Conservation (phyloP, 1,139 yeast species). For the Yamadazyma songkhlaensis region DNA sequence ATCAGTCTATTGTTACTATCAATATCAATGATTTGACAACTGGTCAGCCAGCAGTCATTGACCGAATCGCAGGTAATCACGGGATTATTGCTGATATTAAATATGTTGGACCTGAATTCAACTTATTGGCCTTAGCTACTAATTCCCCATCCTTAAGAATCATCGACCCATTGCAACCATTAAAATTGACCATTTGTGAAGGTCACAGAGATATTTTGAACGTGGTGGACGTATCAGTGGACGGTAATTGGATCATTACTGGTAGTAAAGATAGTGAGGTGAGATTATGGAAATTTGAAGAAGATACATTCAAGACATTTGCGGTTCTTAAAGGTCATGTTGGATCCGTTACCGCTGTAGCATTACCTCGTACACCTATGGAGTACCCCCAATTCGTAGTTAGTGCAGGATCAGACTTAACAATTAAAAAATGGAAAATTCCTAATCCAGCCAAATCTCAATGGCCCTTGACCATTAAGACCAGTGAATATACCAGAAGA, state of each 20-base stretch:
- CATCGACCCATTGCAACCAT: constrained; percentile 53
- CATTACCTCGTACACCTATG: constrained; percentile 60
- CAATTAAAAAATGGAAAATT: constrained; percentile 85
- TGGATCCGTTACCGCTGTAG: constrained; percentile 81
- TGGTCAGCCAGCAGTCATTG: constrained; percentile 37
- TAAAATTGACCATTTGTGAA: constrained; percentile 62
- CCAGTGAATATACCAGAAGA: constrained; percentile 82
- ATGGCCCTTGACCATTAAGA: constrained; percentile 31
- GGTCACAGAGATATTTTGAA: constrained; percentile 88
- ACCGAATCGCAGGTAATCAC: constrained; percentile 85
- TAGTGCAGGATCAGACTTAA: constrained; percentile 87
- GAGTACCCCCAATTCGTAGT: constrained; percentile 68
- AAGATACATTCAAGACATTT: constrained; percentile 47
- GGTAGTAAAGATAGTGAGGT: constrained; percentile 92
- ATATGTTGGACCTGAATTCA: constrained; percentile 63
- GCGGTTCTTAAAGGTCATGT: constrained; percentile 82
- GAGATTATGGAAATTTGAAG: constrained; percentile 70
- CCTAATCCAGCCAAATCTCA: constrained; percentile 35
- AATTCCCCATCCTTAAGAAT: constrained; percentile 90
- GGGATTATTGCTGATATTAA: constrained; percentile 91
- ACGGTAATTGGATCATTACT: constrained; percentile 87
- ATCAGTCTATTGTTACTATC: constrained; percentile 70
- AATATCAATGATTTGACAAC: constrained; percentile 17
- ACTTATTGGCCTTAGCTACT: constrained; percentile 77
- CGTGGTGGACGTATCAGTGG: constrained; percentile 69